Percentiles rank a stretch among this genome's conserved stretches.
These are phyloP conservation scores for Arabis hirsuta DNA, from an alignment of 345 rosid species.

Conservation along the genomic window DNA sequence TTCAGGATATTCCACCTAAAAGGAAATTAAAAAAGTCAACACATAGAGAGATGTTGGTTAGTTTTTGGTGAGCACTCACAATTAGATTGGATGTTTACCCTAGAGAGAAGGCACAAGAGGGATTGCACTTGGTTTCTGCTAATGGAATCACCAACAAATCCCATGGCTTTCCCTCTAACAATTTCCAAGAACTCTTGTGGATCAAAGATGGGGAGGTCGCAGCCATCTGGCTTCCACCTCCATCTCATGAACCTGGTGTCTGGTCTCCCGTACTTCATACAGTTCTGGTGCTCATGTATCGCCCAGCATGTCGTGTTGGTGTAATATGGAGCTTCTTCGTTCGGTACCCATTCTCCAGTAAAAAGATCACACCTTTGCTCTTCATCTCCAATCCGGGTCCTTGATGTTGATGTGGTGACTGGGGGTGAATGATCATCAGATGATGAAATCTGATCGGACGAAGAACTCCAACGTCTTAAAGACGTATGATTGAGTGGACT, in stretches of 20 bases:
- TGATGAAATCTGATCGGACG: slow-evolving; percentile 4
- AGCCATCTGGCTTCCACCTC: slow-evolving; percentile 86
- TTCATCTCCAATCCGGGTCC: neutral
- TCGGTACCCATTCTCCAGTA: slow-evolving; percentile 78
- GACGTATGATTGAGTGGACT: neutral
- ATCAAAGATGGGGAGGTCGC: slow-evolving; percentile 72
- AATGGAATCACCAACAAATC: slow-evolving; percentile 88
- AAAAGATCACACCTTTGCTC: slow-evolving; percentile 65
- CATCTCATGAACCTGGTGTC: slow-evolving; percentile 72
- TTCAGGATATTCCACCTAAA: slow-evolving; percentile 72
- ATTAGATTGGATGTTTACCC: slow-evolving; percentile 50
- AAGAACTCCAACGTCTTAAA: neutral
- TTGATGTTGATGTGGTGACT: slow-evolving; percentile 15
- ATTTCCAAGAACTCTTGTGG: slow-evolving; percentile 77
- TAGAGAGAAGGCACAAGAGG: slow-evolving; percentile 83
- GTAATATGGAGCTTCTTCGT: slow-evolving; percentile 77
- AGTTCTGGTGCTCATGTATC: slow-evolving; percentile 85
- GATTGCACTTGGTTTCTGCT: slow-evolving; percentile 91
- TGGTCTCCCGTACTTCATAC: slow-evolving; percentile 84
- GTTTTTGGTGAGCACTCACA: slow-evolving; percentile 4
- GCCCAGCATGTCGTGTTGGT: slow-evolving; percentile 81
- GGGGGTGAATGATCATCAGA: slow-evolving; percentile 24
- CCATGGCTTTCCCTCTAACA: slow-evolving; percentile 74
- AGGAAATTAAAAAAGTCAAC: slow-evolving; percentile 19
- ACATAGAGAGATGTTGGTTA: slow-evolving; percentile 3